Evolutionary conservation across 129 eudicot genomes (phyloP).

Genomic region (Erigeron canadensis): DNA sequence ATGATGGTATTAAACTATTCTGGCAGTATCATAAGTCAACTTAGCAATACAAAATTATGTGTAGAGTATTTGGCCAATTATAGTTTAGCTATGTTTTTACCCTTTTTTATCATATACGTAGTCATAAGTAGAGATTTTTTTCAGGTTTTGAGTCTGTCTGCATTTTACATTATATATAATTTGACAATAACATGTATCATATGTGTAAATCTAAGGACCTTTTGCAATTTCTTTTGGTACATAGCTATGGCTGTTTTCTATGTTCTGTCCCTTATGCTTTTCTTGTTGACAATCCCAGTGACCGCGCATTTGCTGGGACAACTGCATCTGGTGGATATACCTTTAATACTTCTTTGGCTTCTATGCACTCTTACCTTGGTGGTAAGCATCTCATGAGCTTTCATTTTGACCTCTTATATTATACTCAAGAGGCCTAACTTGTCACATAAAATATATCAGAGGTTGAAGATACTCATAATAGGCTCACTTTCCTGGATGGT

Average conservation of each 20-base stretch:
- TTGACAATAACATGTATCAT: neutral
- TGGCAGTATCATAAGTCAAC: constrained; percentile 3
- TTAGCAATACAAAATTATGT: neutral
- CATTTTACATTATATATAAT: neutral
- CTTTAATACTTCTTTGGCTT: constrained; percentile 68
- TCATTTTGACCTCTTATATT: neutral
- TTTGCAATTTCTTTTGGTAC: neutral
- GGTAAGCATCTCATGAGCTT: constrained; percentile 43
- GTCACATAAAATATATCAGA: constrained; percentile 44
- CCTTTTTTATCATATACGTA: neutral
- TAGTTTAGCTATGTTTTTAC: neutral
- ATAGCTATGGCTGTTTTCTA: constrained; percentile 9
- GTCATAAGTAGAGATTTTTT: neutral
- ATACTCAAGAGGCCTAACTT: constrained; percentile 18
- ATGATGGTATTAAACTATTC: constrained; percentile 5
- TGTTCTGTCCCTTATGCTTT: neutral
- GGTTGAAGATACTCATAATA: constrained; percentile 83
- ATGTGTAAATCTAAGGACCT: neutral
- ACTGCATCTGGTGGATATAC: constrained; percentile 49
- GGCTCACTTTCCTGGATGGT: constrained; percentile 75
- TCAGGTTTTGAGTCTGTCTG: neutral
- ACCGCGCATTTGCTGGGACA: constrained; percentile 43
- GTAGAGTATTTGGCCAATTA: neutral
- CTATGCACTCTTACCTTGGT: constrained; percentile 92
- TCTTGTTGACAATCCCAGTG: constrained; percentile 36